Percentiles rank a stretch among this genome's conserved stretches.
Conservation (phyloP, 2,329 filamentous ascomycete genomes). For the Ophiostoma tasmaniense region DNA sequence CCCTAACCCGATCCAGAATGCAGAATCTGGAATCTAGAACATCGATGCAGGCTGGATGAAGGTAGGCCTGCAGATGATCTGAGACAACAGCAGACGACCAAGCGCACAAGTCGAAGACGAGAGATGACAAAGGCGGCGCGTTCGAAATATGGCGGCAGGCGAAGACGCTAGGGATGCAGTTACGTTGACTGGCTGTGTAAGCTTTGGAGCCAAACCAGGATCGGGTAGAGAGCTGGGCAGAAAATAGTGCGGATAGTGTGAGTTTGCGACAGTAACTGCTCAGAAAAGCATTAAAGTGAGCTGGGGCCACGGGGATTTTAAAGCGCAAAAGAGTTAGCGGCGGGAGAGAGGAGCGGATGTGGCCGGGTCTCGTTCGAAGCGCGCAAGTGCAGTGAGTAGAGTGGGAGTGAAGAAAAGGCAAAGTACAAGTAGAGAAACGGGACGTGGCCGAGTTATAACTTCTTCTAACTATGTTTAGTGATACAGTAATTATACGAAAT, state of each 20-base stretch:
- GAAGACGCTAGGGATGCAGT: neutral
- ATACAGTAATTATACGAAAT: neutral
- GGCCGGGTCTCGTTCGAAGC: neutral
- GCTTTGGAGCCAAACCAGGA: neutral
- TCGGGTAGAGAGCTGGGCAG: neutral
- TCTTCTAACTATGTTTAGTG: neutral
- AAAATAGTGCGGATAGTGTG: neutral
- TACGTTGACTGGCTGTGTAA: neutral
- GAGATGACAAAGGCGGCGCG: neutral
- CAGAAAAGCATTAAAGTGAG: neutral
- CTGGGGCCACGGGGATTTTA: neutral
- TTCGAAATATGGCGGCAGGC: neutral
- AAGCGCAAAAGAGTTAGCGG: conserved; percentile 1
- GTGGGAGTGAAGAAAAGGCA: neutral
- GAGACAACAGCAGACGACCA: neutral
- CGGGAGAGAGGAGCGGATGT: conserved; percentile 1
- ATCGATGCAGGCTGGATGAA: neutral
- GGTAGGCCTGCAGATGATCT: neutral
- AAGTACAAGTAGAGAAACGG: neutral
- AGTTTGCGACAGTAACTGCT: neutral
- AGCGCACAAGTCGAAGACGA: neutral
- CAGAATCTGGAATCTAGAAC: neutral
- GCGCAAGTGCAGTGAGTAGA: neutral
- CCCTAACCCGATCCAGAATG: neutral
- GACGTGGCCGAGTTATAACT: neutral